These are phyloP conservation scores for Musa itinerans DNA, from an alignment of 176 grass and related monocot genomes.

Conservation along the genomic window DNA sequence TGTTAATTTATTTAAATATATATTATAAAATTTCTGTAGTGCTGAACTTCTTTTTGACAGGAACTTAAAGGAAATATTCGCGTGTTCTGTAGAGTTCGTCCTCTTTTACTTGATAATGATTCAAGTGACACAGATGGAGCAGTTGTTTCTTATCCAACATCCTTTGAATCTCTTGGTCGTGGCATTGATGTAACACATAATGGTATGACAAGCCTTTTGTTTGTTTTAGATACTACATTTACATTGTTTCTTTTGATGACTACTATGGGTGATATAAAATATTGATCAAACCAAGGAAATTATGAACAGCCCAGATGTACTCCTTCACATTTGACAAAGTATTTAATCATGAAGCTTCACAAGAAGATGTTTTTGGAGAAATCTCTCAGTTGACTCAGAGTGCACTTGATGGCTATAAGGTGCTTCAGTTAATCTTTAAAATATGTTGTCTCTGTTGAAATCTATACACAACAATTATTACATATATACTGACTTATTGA, in stretches of 20 bases:
- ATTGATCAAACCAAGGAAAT: background rate
- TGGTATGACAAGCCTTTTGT: conserved; percentile 28
- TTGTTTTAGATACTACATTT: background rate
- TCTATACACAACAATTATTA: too few species aligned
- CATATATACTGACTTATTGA: too few species aligned
- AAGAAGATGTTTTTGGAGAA: conserved; percentile 89
- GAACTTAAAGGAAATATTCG: conserved; percentile 95
- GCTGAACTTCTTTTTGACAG: conserved; percentile 31
- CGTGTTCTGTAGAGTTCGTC: conserved; percentile 90
- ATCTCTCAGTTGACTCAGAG: conserved; percentile 90
- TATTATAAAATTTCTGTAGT: background rate
- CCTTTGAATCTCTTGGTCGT: conserved; percentile 53
- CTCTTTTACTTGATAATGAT: conserved; percentile 40
- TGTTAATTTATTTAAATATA: background rate
- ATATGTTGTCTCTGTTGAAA: background rate
- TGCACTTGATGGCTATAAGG: conserved; percentile 95
- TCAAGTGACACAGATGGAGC: conserved; percentile 31
- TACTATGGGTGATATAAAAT: background rate
- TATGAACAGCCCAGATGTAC: conserved; percentile 50
- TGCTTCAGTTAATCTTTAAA: conserved; percentile 5
- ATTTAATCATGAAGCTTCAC: conserved; percentile 57
- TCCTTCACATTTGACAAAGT: conserved; percentile 95
- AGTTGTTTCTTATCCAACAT: conserved; percentile 70
- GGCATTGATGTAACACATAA: conserved; percentile 63
- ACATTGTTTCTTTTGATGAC: background rate